These are phyloP conservation scores for Phytopythium ostracodes DNA, from an alignment of 352 stramenopile species.

Conservation along the genomic window DNA sequence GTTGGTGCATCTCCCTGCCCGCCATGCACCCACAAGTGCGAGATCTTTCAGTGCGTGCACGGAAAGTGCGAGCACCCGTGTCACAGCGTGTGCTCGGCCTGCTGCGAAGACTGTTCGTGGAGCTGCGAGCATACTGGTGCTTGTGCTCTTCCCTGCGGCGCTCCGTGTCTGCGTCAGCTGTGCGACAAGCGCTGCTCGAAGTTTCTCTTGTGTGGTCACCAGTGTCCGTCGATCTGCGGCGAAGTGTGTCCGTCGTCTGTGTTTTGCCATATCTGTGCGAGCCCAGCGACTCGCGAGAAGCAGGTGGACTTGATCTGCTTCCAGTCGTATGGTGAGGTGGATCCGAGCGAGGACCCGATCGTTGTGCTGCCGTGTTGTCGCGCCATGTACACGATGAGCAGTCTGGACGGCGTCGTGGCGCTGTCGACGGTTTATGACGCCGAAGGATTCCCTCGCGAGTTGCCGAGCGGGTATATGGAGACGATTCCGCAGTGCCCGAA, in stretches of 20 bases:
- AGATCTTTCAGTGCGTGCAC: slow-evolving; percentile 52
- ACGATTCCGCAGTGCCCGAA: slow-evolving; percentile 35
- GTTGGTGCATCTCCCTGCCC: slow-evolving; percentile 22
- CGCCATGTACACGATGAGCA: slow-evolving; percentile 58
- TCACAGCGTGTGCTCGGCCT: slow-evolving; percentile 53
- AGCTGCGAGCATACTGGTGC: slow-evolving; percentile 49
- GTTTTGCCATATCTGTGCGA: slow-evolving; percentile 35
- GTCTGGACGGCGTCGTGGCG: slow-evolving; percentile 63
- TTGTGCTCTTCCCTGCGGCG: slow-evolving; percentile 57
- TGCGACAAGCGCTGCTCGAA: slow-evolving; percentile 51
- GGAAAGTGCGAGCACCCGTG: slow-evolving; percentile 49
- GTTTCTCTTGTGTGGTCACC: slow-evolving; percentile 57
- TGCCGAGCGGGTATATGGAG: slow-evolving; percentile 22
- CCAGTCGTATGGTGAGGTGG: slow-evolving; percentile 47
- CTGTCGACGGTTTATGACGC: slow-evolving; percentile 27
- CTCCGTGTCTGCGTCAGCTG: slow-evolving; percentile 36
- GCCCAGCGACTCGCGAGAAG: slow-evolving; percentile 20
- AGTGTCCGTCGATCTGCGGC: slow-evolving; percentile 71
- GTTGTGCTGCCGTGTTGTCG: slow-evolving; percentile 67
- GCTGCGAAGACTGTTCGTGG: slow-evolving; percentile 70
- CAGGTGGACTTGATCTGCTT: slow-evolving; percentile 69
- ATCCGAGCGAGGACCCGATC: slow-evolving; percentile 61
- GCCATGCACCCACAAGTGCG: slow-evolving; percentile 49
- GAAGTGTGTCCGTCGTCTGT: slow-evolving; percentile 52
- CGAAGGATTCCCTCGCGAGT: slow-evolving; percentile 14